phyloP scores from a whole-genome alignment of 257 asterid species.

The Anisodus tanguticus region DNA sequence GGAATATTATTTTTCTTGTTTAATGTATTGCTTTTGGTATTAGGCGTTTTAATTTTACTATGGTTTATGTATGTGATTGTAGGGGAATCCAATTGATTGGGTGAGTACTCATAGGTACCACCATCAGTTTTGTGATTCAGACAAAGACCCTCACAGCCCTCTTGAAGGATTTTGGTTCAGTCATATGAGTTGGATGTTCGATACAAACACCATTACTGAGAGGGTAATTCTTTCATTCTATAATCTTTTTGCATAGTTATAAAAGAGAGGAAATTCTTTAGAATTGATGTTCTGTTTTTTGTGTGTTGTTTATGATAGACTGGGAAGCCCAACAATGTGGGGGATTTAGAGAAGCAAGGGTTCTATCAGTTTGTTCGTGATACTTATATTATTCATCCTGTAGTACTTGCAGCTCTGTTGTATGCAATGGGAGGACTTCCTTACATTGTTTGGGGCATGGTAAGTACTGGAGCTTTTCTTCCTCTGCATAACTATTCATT shows the following conservation, averaged over 20 bases:
- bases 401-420: conserved; percentile 61
- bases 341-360: conserved; percentile 74
- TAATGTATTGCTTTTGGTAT: background rate
- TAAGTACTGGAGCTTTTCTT: conserved; percentile 33
- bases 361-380: conserved; percentile 60
- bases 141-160: conserved; percentile 82
- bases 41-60: background rate
- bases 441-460: conserved; percentile 86
- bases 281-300: background rate
- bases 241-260: background rate
- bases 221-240: conserved; percentile 46
- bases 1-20: too few species aligned
- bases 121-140: conserved; percentile 82
- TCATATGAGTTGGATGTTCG: conserved; percentile 83
- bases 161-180: conserved; percentile 84
- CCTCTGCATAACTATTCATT: too few species aligned
- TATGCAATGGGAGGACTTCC: conserved; percentile 83
- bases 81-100: conserved; percentile 89
- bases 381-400: conserved; percentile 60
- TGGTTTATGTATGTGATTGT: background rate
- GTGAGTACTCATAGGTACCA: conserved; percentile 90
- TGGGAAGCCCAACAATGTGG: conserved; percentile 70
- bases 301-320: conserved; percentile 43
- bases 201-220: conserved; percentile 44
- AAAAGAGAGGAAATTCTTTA: background rate